A percentile compares a stretch with the other conserved stretches of the same genome.
phyloP scores from a whole-genome alignment of 345 rosid species.

The Eucalyptus lansdowneana region DNA sequence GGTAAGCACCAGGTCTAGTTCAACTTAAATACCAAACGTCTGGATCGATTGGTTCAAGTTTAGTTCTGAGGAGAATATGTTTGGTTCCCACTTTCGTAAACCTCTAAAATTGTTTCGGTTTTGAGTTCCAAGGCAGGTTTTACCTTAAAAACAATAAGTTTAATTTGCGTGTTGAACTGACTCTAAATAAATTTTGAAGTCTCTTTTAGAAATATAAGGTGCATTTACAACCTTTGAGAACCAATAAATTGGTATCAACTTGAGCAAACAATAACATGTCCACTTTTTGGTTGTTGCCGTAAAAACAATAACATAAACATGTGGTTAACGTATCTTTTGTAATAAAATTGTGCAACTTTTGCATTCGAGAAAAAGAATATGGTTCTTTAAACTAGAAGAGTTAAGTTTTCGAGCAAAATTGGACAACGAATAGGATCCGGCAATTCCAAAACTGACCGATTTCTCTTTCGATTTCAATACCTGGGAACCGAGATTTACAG shows the following conservation, averaged over 20 bases:
- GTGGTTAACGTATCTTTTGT: neutral
- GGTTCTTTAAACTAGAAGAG: neutral
- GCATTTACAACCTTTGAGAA: neutral
- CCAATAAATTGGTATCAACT: neutral
- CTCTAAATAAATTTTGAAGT: neutral
- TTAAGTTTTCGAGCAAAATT: no score
- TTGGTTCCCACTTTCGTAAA: no score
- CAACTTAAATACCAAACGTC: neutral
- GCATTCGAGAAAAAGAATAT: no score
- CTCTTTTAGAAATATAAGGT: neutral
- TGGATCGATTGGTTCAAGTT: no score
- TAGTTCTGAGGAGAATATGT: no score
- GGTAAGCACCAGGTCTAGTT: neutral
- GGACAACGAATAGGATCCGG: neutral
- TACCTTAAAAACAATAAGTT: neutral
- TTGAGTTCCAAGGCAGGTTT: no score
- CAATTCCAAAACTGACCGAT: neutral
- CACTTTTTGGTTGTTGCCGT: neutral
- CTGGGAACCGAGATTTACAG: neutral
- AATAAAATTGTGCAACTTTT: neutral
- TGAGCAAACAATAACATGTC: neutral
- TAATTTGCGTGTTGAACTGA: accelerated
- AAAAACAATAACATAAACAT: neutral
- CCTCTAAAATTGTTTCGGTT: neutral
- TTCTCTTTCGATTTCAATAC: neutral